Base-by-base conservation (phyloP, 2,329 filamentous ascomycete genomes). In the Atkinsonella texensis region DNA sequence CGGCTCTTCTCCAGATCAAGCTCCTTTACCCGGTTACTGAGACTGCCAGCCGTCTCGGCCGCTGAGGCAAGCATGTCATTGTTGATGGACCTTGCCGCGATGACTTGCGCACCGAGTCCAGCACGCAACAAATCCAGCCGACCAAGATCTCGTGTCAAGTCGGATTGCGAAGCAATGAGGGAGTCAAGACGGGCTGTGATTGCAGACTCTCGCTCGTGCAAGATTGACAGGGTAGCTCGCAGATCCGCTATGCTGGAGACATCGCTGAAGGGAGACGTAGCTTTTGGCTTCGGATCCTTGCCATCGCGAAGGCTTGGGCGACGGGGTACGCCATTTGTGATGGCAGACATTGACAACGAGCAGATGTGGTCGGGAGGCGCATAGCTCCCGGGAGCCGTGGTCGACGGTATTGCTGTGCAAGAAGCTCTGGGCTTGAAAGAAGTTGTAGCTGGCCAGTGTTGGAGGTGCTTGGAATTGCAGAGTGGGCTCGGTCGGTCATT, bases 1-100 rank as follows among this genome's bases (percentile, higher is more conserved):
- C 89, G 81, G 53, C 83, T 83, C 73, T 97, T 95, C 70, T 98
- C 91, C 52, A 89, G 76, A 64, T 98, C 93, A 35, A 98, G 79
- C 57, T 82, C 78, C 65, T 87, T 89, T 52, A 98, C 93, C 50
- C 89, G 87, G 62, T 82, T 82, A 51, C 89, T 95, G 56, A 97
- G 85, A 52, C 87, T 81, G 50, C 83, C 83, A 3, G 93, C 93
- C 35, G 90, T 97, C 49, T 84, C 78, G 18, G 93, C 87, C 32
- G 93, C 90, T 43, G 83, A 80, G 41, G 88, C 84, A 54, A 98
- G 84, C 87, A 96, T 95, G 65, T 83, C 85, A 79, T 89, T 87
- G 74, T 87, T 87, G 63, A 98, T 85, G 44, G 83, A 76, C 55
- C 91, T 81, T 13, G 89, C 85, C 48, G 87, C 85, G 62, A 90